These are phyloP conservation scores for Pyrenochaeta sp. DNA, from an alignment of 2,329 filamentous ascomycete species.

Conservation along the genomic window DNA sequence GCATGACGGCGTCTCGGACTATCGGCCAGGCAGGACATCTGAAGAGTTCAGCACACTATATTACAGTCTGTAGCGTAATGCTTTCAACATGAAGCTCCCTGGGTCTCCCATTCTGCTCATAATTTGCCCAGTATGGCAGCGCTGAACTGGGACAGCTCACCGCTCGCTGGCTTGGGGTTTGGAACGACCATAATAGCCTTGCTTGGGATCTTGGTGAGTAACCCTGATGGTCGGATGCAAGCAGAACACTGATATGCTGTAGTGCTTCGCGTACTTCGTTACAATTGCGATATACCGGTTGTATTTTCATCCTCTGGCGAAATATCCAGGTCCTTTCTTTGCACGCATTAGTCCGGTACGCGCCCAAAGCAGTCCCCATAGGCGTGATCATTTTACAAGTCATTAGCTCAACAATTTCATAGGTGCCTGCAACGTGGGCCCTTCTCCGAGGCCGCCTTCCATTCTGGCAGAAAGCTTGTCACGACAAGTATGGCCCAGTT, in stretches of 20 bases:
- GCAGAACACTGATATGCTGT: background rate
- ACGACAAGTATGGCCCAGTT: conserved; percentile 44
- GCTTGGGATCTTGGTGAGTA: background rate
- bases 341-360: conserved; percentile 12
- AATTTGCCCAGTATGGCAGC: background rate
- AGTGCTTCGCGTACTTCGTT: conserved; percentile 1
- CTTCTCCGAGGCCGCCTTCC: conserved; percentile 24
- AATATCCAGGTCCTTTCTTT: conserved; percentile 31
- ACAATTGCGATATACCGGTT: conserved; percentile 27
- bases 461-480: conserved; percentile 33
- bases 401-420: background rate
- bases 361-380: background rate
- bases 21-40: background rate
- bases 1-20: conserved; percentile 1
- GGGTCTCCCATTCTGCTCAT: background rate
- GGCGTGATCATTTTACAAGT: background rate
- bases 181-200: conserved; percentile 49
- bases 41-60: background rate
- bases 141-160: background rate
- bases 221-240: background rate
- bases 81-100: background rate
- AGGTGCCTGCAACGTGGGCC: conserved; percentile 29
- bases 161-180: conserved; percentile 11
- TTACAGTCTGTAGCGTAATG: background rate
- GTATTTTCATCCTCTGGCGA: conserved; percentile 28